Evolutionary conservation across 345 rosid genomes (phyloP), one percentile per base, ranked within the genome.

Genomic region (Euphorbia pulcherrima): DNA sequence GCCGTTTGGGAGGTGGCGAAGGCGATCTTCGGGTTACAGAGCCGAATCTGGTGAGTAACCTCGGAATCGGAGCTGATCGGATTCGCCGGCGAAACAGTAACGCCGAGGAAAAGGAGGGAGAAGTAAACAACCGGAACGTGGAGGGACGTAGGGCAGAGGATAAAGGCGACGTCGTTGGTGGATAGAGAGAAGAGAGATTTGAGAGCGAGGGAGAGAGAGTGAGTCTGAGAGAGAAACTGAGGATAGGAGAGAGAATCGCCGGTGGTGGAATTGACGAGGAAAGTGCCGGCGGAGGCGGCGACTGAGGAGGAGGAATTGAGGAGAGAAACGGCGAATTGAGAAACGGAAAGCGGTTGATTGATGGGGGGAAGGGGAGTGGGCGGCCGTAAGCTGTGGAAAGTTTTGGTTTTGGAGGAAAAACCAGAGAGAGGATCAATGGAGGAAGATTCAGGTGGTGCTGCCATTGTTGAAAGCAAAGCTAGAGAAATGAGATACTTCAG

Each of bases 41-140:
- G 82, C 69, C 75, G 68, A 59, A 85, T 65, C 73, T 81, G 88
- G 75, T 85, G 92, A 50, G 81, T 75, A 52, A 90, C 64, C 62
- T 93, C 94, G 27, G 80, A 64, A 58, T 60, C 70, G 68, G 97
- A 88, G 55, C 83, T 56, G 63, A 83, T 76, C 7, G 96, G 94
- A 41, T 88, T 93, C 59, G 90, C 79, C 21, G 98, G 96, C 26
- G 90, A 88, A 67, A 90, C 0, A 61, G 85, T 73, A 41, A 93
- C 83, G 23, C 96, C 97, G 35, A 90, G 67, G 13, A 85, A 82
- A 81, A 92, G 72, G 37, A 92, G 87, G 40, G 97, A 77, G 41
- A 88, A 85, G 85, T 86, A 86, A 63, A 93, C 60, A 37, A 87
- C 70, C 2, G 96, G 98, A 29, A 90, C 67, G 8, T 79, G 78